Conservation (phyloP, 2,329 filamentous ascomycete genomes). For the Neofusicoccum parvum region DNA sequence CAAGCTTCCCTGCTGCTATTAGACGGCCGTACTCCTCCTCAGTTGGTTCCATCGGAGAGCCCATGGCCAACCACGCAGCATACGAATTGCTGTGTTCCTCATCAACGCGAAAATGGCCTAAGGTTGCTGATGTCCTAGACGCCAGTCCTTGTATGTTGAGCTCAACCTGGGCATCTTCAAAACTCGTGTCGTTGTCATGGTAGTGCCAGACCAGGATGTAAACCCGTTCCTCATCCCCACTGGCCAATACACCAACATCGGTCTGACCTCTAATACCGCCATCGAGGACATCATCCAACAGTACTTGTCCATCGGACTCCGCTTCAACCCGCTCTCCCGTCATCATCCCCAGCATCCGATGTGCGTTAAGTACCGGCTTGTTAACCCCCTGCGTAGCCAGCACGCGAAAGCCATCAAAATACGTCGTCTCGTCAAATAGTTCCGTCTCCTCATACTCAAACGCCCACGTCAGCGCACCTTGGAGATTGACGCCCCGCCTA, state of each 20-base stretch:
- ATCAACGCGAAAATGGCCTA: slow-evolving; percentile 16
- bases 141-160: neutral
- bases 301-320: neutral
- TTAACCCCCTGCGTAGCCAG: slow-evolving; percentile 6
- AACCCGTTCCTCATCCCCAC: neutral
- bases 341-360: slow-evolving; percentile 19
- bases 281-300: neutral
- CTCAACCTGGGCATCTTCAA: slow-evolving; percentile 1
- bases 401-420: slow-evolving; percentile 15
- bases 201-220: slow-evolving; percentile 18
- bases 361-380: slow-evolving; percentile 16
- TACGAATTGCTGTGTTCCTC: neutral
- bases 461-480: slow-evolving; percentile 16
- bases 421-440: neutral
- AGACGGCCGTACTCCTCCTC: neutral
- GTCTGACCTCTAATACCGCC: neutral
- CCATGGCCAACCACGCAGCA: neutral
- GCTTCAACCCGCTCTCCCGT: slow-evolving; percentile 4
- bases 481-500: neutral
- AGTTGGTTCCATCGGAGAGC: neutral
- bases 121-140: neutral
- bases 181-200: slow-evolving; percentile 13
- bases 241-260: slow-evolving; percentile 6
- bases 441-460: slow-evolving; percentile 18
- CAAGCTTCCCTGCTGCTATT: neutral